Base-by-base conservation (phyloP, 441 rosid genomes). In the Pelargonium australe region DNA sequence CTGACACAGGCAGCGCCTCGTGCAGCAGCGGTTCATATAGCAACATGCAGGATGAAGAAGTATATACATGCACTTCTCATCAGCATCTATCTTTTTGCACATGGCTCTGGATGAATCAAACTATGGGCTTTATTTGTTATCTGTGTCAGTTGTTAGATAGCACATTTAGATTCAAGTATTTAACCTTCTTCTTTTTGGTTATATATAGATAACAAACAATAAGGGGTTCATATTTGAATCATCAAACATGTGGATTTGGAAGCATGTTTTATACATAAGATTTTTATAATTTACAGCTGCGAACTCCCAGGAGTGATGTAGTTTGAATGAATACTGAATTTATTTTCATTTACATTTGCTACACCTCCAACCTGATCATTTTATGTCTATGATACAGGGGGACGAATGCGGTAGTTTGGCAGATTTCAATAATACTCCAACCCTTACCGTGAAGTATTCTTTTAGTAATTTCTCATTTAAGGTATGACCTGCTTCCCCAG, bases 391-490 rank as follows among this genome's bases (percentile, higher is more conserved):
- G 67, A 77, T 73, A 65, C 87, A 92, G 99, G 95, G 85, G 37
- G 99, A 89, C 67, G 93, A 88, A 72, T 95, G 84, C 73, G 87
- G 94, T 53, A 88, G 86, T 80, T 80, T 95, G 80, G 83, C 96
- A 44, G 98, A 90, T 51, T 90, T 95, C 69, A 76, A 80, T 37
- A 81, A 86, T 65, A 55, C 61, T 23, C 89, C 94, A 0, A 77
- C 80, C 66, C 87, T 85, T 68, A 78, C 93, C 40, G 90, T 85
- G 77, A 85, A 86, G 74, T 92, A 95, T 74, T 95, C 98, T 1
- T 95, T 95, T 76, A 92, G 97, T 80, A 95, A 95, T 79, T 95
- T 95, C 83, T 92, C 98, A 43, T 95, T 85, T 73, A 92, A 95
- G 99, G 98, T 95, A 69, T 75, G 79, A 63, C 67, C 53, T 66